Conservation (phyloP, 495 filamentous ascomycete genomes). For the Cenococcum geophilum region DNA sequence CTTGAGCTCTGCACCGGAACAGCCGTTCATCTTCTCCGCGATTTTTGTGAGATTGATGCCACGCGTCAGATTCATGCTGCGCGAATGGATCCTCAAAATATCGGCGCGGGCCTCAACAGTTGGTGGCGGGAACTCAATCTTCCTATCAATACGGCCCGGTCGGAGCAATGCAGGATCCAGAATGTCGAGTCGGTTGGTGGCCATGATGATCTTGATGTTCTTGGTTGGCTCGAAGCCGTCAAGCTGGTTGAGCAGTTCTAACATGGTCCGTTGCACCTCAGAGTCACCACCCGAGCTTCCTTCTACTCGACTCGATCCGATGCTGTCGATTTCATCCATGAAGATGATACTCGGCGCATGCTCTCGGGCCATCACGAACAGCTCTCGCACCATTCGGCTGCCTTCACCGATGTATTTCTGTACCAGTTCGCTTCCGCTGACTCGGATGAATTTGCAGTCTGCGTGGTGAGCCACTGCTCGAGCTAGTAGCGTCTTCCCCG, state of each 20-base stretch:
- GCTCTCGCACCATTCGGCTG: constrained; percentile 94
- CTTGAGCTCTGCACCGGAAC: constrained; percentile 94
- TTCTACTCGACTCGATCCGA: constrained; percentile 94
- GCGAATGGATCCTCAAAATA: constrained; percentile 92
- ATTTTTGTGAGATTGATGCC: constrained; percentile 98
- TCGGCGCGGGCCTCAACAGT: constrained; percentile 96
- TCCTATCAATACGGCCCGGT: constrained; percentile 94
- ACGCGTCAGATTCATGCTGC: constrained; percentile 96
- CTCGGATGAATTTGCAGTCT: constrained; percentile 97
- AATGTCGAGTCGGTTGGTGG: constrained; percentile 95
- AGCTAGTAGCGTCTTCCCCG: constrained; percentile 92
- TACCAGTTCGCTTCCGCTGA: constrained; percentile 90
- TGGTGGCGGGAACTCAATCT: constrained; percentile 98
- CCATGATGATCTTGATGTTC: constrained; percentile 99
- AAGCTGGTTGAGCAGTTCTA: constrained; percentile 95
- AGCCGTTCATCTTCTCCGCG: constrained; percentile 99
- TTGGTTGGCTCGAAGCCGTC: constrained; percentile 99
- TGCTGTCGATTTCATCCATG: constrained; percentile 99
- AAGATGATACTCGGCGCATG: constrained; percentile 99
- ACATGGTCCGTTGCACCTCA: constrained; percentile 99
- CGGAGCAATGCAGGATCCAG: constrained; percentile 90
- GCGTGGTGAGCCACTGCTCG: constrained; percentile 96
- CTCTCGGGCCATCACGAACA: constrained; percentile 98
- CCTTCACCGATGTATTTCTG: constrained; percentile 99
- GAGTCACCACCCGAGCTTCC: constrained; percentile 91